Evolutionary conservation across 345 rosid genomes (phyloP).

Genomic region (Syzygium oleosum): DNA sequence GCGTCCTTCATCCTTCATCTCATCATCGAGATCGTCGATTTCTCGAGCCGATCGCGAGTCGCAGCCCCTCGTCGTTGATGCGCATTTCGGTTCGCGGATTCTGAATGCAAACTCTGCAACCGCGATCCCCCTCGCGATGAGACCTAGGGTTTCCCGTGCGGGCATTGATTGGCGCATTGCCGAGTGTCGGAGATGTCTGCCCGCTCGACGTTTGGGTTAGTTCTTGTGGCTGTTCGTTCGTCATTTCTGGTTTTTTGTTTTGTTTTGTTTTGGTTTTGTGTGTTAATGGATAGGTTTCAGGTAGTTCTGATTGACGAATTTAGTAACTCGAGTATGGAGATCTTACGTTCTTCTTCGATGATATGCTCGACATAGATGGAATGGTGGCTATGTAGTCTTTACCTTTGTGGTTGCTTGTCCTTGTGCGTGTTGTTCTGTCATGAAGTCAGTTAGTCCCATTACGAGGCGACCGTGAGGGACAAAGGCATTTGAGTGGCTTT

Average conservation of each 20-base stretch:
- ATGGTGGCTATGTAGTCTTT: neutral
- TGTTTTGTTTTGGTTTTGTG: neutral
- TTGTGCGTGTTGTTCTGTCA: neutral
- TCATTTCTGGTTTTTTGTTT: too few species aligned
- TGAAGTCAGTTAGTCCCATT: neutral
- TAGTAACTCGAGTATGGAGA: neutral
- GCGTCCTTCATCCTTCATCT: neutral
- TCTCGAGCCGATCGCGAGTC: neutral
- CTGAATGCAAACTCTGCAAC: neutral
- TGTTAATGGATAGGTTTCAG: neutral
- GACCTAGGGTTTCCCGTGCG: constrained; percentile 1
- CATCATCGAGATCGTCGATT: neutral
- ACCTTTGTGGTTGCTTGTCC: neutral
- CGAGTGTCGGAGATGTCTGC: constrained; percentile 18
- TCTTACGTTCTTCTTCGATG: neutral
- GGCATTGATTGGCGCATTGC: constrained; percentile 12
- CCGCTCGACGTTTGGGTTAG: constrained; percentile 23
- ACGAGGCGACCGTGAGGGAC: neutral
- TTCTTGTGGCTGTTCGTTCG: neutral
- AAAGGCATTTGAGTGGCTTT: neutral
- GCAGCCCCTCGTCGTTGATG: neutral
- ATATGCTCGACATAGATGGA: neutral
- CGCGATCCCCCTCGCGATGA: neutral
- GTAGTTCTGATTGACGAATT: neutral
- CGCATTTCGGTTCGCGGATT: neutral